phyloP scores from a whole-genome alignment of 345 rosid species.

The Murraya paniculata region DNA sequence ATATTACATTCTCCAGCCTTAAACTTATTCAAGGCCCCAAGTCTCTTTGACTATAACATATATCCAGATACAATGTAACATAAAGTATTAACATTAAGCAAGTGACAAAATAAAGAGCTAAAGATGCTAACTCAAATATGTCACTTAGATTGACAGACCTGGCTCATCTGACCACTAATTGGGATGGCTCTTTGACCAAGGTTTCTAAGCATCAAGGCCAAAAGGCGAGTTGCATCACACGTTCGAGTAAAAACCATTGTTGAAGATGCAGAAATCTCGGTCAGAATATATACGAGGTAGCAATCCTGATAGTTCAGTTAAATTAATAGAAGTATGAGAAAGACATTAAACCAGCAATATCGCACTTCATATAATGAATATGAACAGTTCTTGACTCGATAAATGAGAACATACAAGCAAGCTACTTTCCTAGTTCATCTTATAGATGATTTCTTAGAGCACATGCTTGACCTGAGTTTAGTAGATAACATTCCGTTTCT shows the following conservation, averaged over 20 bases:
- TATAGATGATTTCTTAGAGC: not conserved
- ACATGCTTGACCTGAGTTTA: not conserved
- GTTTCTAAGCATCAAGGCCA: constrained; percentile 78
- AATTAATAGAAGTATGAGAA: not conserved
- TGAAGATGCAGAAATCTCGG: constrained; percentile 68
- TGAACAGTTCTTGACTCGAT: not conserved
- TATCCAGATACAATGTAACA: constrained; percentile 2
- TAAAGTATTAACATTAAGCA: not conserved
- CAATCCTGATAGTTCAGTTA: constrained; percentile 60
- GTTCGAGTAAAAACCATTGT: constrained; percentile 96
- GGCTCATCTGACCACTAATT: constrained; percentile 95
- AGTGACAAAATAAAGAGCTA: not conserved
- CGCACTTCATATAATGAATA: not conserved
- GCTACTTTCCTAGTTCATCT: not conserved
- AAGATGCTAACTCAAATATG: not conserved
- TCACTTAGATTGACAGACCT: constrained; percentile 37
- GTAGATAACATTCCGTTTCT: not conserved
- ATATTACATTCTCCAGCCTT: constrained; percentile 92
- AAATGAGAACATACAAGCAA: too few species aligned
- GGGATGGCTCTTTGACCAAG: constrained; percentile 93
- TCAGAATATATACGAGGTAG: constrained; percentile 81
- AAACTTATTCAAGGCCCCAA: constrained; percentile 90
- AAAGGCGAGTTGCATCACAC: constrained; percentile 74
- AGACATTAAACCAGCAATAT: not conserved
- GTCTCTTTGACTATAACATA: constrained; percentile 72